Evolutionary conservation across 345 rosid species (phyloP).

Genomic region (Rhizophora mangle): DNA sequence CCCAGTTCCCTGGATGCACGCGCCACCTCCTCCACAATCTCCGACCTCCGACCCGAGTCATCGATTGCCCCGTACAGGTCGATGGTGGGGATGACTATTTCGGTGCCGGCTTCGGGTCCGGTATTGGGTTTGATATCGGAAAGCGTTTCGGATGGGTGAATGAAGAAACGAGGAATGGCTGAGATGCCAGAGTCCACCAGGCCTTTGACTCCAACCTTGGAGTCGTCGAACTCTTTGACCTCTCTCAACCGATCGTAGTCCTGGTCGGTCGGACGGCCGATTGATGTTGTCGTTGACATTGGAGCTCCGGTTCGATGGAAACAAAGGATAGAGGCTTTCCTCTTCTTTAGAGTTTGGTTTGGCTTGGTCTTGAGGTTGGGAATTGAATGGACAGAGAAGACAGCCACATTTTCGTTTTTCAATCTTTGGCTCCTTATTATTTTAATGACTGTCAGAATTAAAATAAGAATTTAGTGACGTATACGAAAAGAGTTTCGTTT

Average conservation of each 20-base stretch:
- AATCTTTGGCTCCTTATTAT: no score
- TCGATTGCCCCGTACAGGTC: conserved; percentile 32
- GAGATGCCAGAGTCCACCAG: conserved; percentile 44
- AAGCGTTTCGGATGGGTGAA: conserved; percentile 41
- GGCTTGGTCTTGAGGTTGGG: no score
- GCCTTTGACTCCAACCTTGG: conserved; percentile 48
- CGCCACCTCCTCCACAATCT: conserved; percentile 26
- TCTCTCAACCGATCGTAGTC: conserved; percentile 30
- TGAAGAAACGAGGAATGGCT: conserved; percentile 43
- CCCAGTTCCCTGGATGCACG: conserved; percentile 38
- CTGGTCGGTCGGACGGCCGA: not conserved
- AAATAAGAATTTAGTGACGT: no score
- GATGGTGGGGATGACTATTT: conserved; percentile 34
- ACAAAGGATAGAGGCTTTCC: not conserved
- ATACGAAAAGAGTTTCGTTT: no score
- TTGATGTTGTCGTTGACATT: not conserved
- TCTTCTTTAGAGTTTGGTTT: not conserved
- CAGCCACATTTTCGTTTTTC: no score
- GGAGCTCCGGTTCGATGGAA: not conserved
- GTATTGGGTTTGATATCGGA: conserved; percentile 24
- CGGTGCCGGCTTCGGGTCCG: not conserved
- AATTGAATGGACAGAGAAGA: no score
- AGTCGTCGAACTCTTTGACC: conserved; percentile 39
- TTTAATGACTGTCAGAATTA: no score
- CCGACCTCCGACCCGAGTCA: conserved; percentile 11